These are phyloP conservation scores for Pythium periplocum DNA, from an alignment of 352 stramenopile species.

Conservation along the genomic window DNA sequence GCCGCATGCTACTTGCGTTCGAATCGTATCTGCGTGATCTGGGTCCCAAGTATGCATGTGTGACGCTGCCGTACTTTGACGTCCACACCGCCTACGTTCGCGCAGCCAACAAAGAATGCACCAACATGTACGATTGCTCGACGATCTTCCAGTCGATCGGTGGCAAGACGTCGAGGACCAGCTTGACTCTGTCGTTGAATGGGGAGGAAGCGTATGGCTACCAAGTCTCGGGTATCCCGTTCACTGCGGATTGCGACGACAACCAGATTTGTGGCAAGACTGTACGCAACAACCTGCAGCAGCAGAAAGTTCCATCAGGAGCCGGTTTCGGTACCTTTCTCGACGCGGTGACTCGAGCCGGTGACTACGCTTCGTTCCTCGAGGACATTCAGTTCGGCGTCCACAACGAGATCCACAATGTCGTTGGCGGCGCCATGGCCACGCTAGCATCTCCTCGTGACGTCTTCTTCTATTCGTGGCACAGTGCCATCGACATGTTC, in stretches of 20 bases:
- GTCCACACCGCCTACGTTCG: slow-evolving; percentile 60
- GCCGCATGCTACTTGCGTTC: slow-evolving; percentile 52
- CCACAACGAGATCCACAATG: slow-evolving; percentile 58
- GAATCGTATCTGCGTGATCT: slow-evolving; percentile 62
- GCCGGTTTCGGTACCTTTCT: slow-evolving; percentile 50
- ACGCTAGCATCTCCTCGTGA: slow-evolving; percentile 48
- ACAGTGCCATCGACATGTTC: slow-evolving; percentile 63
- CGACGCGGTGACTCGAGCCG: slow-evolving; percentile 39
- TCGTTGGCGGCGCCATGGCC: slow-evolving; percentile 43
- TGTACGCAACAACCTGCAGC: slow-evolving; percentile 38
- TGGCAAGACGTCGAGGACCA: slow-evolving; percentile 15
- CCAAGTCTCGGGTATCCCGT: slow-evolving; percentile 25
- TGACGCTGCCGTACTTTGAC: slow-evolving; percentile 80
- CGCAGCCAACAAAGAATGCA: slow-evolving; percentile 35
- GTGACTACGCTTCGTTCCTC: slow-evolving; percentile 52
- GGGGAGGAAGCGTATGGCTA: slow-evolving; percentile 28
- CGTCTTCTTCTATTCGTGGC: slow-evolving; percentile 69
- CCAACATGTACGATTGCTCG: slow-evolving; percentile 60
- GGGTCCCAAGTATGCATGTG: slow-evolving; percentile 45
- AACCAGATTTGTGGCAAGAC: slow-evolving; percentile 27
- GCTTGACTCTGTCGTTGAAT: slow-evolving; percentile 20
- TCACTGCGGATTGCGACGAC: slow-evolving; percentile 36
- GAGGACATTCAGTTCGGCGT: slow-evolving; percentile 54
- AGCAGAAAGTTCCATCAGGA: slow-evolving; percentile 29
- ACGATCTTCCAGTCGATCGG: slow-evolving; percentile 50